Conservation (phyloP, 2,329 filamentous ascomycete species). For the Colletotrichum filicis region DNA sequence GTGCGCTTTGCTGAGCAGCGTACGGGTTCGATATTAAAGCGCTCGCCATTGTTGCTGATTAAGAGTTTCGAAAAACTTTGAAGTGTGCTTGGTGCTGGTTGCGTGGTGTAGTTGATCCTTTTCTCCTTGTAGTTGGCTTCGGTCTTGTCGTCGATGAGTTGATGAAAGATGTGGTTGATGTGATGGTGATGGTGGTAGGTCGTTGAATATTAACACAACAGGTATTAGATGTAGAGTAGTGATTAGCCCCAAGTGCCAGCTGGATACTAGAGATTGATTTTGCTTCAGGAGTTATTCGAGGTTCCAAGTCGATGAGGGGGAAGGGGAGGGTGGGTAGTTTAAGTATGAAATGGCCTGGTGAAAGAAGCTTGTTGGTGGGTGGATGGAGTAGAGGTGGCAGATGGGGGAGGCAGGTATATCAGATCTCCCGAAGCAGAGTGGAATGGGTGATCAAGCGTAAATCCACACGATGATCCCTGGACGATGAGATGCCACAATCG, state of each 20-base stretch:
- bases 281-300: constrained; percentile 40
- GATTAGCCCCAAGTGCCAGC: constrained; percentile 48
- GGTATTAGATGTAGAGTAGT: constrained; percentile 40
- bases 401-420: constrained; percentile 40
- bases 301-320: constrained; percentile 36
- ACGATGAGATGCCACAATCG: constrained; percentile 51
- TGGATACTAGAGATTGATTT: constrained; percentile 44
- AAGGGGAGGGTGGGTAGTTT: constrained; percentile 53
- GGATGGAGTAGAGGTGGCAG: constrained; percentile 36
- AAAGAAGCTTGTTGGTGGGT: constrained; percentile 56
- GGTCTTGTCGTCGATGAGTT: constrained; percentile 25
- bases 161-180: constrained; percentile 22
- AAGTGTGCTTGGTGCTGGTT: constrained; percentile 35
- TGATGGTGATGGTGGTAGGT: not conserved
- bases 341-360: constrained; percentile 52
- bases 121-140: constrained; percentile 3
- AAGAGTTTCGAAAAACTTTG: constrained; percentile 3
- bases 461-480: constrained; percentile 61
- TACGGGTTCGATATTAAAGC: constrained; percentile 53
- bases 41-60: constrained; percentile 38
- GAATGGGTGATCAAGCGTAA: constrained; percentile 62
- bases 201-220: constrained; percentile 39
- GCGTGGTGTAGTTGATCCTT: constrained; percentile 7
- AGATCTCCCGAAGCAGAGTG: constrained; percentile 44
- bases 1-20: constrained; percentile 55